phyloP scores from a whole-genome alignment of 805 yeast species.

The Starmerella kuoi region DNA sequence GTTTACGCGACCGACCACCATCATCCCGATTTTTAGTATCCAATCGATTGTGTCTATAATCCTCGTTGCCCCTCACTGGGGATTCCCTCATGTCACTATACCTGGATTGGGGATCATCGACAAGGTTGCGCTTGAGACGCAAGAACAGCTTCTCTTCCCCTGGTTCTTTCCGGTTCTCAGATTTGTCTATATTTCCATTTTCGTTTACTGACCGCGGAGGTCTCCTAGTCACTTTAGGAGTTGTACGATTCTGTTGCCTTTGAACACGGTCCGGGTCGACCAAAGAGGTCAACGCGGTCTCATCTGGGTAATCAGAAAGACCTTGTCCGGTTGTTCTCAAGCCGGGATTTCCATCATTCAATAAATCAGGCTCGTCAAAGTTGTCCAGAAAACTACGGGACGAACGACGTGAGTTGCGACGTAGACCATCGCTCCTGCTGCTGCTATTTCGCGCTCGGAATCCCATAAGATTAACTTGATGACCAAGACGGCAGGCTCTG shows the following conservation, averaged over 20 bases:
- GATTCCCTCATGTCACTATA: constrained; percentile 14
- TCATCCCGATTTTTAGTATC: not conserved
- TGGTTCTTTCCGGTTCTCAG: not conserved
- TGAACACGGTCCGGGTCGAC: constrained; percentile 14
- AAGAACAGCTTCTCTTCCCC: constrained; percentile 10
- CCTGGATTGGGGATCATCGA: constrained; percentile 10
- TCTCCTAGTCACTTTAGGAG: not conserved
- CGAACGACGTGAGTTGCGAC: not conserved
- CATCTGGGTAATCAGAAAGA: constrained; percentile 9
- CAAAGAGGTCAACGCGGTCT: constrained; percentile 8
- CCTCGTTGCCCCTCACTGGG: constrained; percentile 10
- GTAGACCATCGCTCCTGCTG: not conserved
- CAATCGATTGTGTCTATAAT: constrained; percentile 16
- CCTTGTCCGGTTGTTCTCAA: constrained; percentile 13
- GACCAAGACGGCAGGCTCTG: not conserved
- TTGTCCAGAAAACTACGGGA: not conserved
- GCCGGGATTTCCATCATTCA: not conserved
- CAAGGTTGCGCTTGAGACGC: constrained; percentile 19
- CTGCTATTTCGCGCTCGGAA: not conserved
- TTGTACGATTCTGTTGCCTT: constrained; percentile 7
- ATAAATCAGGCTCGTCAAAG: constrained; percentile 11
- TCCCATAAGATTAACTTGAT: not conserved
- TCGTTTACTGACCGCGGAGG: not conserved
- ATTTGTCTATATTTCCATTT: not conserved
- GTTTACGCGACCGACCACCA: not conserved